These are phyloP conservation scores for Corchorus olitorius DNA, from an alignment of 345 rosid genomes.

Conservation along the genomic window DNA sequence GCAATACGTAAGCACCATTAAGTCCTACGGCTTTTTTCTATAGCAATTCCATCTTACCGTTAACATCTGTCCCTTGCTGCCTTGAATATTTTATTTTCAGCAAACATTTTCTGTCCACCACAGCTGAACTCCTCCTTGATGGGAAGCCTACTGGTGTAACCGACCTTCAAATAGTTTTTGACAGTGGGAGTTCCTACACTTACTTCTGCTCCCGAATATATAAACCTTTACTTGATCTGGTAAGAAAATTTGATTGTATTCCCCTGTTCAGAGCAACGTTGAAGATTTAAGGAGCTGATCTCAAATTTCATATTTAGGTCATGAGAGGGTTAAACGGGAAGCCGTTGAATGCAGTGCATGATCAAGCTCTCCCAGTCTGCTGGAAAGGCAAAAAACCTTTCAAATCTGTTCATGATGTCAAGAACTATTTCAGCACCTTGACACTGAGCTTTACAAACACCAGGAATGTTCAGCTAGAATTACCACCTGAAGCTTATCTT, in stretches of 20 bases:
- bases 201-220: constrained; percentile 66
- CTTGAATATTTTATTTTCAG: constrained; percentile 40
- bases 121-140: constrained; percentile 64
- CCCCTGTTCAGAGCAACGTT: background rate
- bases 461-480: constrained; percentile 45
- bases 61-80: background rate
- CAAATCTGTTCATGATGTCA: constrained; percentile 52
- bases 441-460: constrained; percentile 47
- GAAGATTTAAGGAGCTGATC: constrained; percentile 16
- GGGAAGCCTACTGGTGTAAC: constrained; percentile 60
- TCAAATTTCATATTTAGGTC: constrained; percentile 36
- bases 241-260: constrained; percentile 27
- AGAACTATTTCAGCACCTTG: constrained; percentile 61
- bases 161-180: constrained; percentile 60
- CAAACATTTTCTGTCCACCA: constrained; percentile 62
- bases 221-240: constrained; percentile 52
- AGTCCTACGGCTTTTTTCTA: constrained; percentile 3
- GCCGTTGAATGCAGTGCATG: constrained; percentile 55
- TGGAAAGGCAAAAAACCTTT: constrained; percentile 74
- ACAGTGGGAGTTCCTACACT: constrained; percentile 93
- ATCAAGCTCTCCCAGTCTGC: constrained; percentile 70
- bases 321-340: constrained; percentile 45
- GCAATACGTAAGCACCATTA: constrained; percentile 42
- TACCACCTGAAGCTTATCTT: constrained; percentile 77
- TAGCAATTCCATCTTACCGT: background rate